Evolutionary conservation across 805 yeast species (phyloP), one percentile per base, ranked within the genome.

Genomic region (Myxozyma lipomycoides): DNA sequence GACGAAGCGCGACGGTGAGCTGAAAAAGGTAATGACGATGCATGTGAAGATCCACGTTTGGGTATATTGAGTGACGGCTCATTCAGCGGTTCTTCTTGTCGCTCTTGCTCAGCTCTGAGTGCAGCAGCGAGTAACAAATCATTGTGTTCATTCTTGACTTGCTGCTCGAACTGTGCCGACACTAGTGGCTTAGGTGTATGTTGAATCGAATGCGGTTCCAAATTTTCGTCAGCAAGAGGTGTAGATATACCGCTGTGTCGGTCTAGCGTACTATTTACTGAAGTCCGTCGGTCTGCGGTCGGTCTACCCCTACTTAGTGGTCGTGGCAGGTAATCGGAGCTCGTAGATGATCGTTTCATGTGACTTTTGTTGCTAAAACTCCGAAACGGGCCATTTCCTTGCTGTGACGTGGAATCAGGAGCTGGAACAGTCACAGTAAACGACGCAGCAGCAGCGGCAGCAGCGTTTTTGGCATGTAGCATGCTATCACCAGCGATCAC

Each of bases 141-240:
- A 45, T 44, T 18, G 37, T n/a, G 22, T 46, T 46, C 17, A 9
- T 9, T 28, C 32, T 28, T 12, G 12, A 9, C 32, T 28, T 7
- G 12, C 32, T 28, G 32, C 7, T 12, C 12, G 32, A 28, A 12
- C 12, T 7, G 32, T 7, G 12, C 12, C 12, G 7, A 12, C 32
- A 28, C 7, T 12, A 46, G 42, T 22, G 51, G 51, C 45, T 51
- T 51, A 9, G 55, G 55, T 15, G 55, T 51, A 15, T 19, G 47
- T 34, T 51, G 55, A 18, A 51, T 46, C 15, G 55, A 51, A 24
- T 40, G 51, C 17, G 51, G 34, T 18, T 45, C 49, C 4, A 4
- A 46, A n/a, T 47, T 42, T 9, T 28, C 32, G 7, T 28, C 32
- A 12, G 12, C 32, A 7, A 28, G 32, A 7, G 32, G 32, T 12